These are phyloP conservation scores for Allomyces macrogynus DNA, from an alignment of 192 early-diverging fungal genomes.

Conservation along the genomic window DNA sequence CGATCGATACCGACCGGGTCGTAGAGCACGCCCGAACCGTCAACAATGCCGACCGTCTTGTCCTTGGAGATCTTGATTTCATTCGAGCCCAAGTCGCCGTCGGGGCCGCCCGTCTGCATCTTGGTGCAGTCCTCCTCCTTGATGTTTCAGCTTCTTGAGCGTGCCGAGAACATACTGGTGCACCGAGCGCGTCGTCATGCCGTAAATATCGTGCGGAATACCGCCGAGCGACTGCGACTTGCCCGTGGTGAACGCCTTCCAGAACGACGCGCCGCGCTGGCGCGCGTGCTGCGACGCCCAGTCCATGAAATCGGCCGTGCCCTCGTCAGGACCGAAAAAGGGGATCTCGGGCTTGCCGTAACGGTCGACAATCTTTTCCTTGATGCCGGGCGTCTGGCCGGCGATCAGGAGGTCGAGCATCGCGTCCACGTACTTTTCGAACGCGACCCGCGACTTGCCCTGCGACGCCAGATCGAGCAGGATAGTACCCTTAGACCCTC, in stretches of 20 bases:
- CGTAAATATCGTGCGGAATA: conserved; percentile 91
- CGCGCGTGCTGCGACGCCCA: conserved; percentile 92
- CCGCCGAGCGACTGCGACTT: conserved; percentile 89
- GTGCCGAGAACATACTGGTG: conserved; percentile 97
- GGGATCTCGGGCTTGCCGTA: conserved; percentile 86
- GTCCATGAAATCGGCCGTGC: conserved; percentile 96
- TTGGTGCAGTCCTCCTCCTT: conserved; percentile 76
- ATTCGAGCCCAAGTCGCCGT: conserved; percentile 95
- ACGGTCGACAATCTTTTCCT: conserved; percentile 84
- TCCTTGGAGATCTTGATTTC: conserved; percentile 99
- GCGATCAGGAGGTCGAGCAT: conserved; percentile 78
- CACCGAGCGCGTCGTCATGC: conserved; percentile 97
- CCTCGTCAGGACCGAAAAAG: conserved; percentile 99
- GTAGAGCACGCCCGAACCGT: too few species aligned
- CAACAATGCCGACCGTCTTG: too few species aligned
- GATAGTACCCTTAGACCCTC: conserved; percentile 97
- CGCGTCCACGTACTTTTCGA: conserved; percentile 97
- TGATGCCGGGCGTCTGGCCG: conserved; percentile 89
- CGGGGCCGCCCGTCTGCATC: conserved; percentile 93
- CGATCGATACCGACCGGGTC: conserved; percentile 85
- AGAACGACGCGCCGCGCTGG: conserved; percentile 75
- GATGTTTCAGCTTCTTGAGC: conserved; percentile 33
- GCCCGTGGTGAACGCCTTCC: conserved; percentile 99
- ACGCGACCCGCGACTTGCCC: conserved; percentile 82
- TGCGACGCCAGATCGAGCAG: conserved; percentile 80